Evolutionary conservation across 495 filamentous ascomycete species (phyloP).

Genomic region (Xylaria acuta): DNA sequence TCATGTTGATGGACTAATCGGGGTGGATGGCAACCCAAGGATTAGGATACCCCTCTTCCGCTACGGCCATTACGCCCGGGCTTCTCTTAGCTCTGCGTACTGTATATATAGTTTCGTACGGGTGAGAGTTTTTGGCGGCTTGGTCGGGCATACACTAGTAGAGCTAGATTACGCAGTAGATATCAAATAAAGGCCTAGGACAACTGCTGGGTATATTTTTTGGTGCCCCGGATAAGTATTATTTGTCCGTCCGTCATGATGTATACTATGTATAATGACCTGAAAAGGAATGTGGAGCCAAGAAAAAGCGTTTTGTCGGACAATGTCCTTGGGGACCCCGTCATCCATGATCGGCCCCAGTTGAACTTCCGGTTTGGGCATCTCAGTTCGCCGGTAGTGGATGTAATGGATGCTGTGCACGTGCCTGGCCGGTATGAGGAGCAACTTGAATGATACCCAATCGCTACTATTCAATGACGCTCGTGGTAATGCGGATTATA

Average conservation of each 20-base stretch:
- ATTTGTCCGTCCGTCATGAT: no score
- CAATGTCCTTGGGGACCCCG: no score
- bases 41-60: neutral
- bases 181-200: no score
- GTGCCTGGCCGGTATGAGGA: neutral
- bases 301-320: no score
- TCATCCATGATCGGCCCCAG: no score
- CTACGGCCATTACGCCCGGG: neutral
- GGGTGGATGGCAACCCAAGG: no score
- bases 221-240: neutral
- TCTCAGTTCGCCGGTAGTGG: neutral
- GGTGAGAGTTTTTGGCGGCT: neutral
- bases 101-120: neutral
- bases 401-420: neutral
- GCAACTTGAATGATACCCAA: neutral
- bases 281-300: no score
- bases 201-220: neutral
- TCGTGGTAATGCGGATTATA: neutral
- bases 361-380: neutral
- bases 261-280: no score
- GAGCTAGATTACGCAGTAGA: neutral
- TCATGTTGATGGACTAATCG: no score
- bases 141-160: neutral
- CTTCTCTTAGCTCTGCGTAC: neutral
- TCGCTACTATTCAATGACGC: neutral